A percentile compares a stretch with the other conserved stretches of the same genome.
Conservation (phyloP, 257 asterid genomes). For the Solanum habrochaites region DNA sequence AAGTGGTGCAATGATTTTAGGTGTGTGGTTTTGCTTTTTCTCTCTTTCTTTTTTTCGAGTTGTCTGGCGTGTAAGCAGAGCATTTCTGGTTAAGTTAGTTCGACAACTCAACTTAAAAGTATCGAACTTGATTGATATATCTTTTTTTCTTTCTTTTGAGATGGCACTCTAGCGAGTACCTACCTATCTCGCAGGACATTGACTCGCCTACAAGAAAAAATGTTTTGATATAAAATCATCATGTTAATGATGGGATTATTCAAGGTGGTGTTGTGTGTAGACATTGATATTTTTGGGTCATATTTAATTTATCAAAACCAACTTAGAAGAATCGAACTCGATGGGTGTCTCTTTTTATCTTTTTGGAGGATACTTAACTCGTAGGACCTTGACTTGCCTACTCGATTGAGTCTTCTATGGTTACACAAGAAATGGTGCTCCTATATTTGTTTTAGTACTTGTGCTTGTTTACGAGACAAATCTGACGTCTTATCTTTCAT, state of each 20-base stretch:
- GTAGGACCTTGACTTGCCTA: not conserved
- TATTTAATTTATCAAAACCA: not conserved
- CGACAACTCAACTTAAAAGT: not conserved
- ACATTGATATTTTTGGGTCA: not conserved
- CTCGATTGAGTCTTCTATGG: not conserved
- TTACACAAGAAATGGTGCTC: not conserved
- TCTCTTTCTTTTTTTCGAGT: not conserved
- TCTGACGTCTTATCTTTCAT: not conserved
- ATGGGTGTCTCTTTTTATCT: not conserved
- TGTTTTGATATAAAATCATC: not conserved
- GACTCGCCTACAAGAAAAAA: not conserved
- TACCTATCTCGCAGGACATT: not conserved
- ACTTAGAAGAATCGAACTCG: not conserved
- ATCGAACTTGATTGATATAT: not conserved
- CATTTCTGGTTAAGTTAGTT: not conserved
- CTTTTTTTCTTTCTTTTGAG: not conserved
- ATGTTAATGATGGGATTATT: not conserved
- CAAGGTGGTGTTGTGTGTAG: not conserved
- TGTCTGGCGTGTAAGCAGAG: not conserved
- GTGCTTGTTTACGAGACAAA: not conserved
- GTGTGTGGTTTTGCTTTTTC: not conserved
- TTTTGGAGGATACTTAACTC: not conserved
- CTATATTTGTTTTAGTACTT: not conserved
- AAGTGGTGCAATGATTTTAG: conserved; percentile 54
- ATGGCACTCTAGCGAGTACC: not conserved